These are phyloP conservation scores for Kwoniella newhampshirensis DNA, from an alignment of 768 basidiomycete genomes.

Conservation along the genomic window DNA sequence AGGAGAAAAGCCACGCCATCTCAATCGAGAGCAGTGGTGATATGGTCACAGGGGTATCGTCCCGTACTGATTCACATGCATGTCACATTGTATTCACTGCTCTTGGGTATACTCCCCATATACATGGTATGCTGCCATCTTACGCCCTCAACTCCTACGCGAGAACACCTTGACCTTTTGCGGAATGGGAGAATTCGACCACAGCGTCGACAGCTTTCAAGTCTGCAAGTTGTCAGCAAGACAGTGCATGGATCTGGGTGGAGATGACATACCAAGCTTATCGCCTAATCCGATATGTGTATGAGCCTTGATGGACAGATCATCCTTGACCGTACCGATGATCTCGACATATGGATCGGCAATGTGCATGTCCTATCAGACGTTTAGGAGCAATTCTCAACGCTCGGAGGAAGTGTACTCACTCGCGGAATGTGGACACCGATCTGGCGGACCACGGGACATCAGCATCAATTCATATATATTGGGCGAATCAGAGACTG, in stretches of 20 bases:
- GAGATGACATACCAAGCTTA: slow-evolving; percentile 61
- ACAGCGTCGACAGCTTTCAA: slow-evolving; percentile 47
- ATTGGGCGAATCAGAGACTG: too few species aligned
- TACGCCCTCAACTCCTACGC: slow-evolving; percentile 10
- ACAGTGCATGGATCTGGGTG: not conserved
- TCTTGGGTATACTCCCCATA: slow-evolving; percentile 1
- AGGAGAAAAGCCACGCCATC: not conserved
- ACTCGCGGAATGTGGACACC: slow-evolving; percentile 39
- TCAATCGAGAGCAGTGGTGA: not conserved
- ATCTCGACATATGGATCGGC: slow-evolving; percentile 66
- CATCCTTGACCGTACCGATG: slow-evolving; percentile 63
- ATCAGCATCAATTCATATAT: slow-evolving; percentile 1
- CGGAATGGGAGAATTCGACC: slow-evolving; percentile 39
- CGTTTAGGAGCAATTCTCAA: slow-evolving; percentile 13
- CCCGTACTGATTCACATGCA: slow-evolving; percentile 9
- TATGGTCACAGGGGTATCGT: not conserved
- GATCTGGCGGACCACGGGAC: slow-evolving; percentile 23
- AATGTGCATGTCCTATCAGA: slow-evolving; percentile 57
- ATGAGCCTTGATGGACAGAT: slow-evolving; percentile 63
- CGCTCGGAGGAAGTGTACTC: not conserved
- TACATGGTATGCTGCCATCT: not conserved
- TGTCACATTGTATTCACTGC: slow-evolving; percentile 20
- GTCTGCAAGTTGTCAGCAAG: slow-evolving; percentile 28
- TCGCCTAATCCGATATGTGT: slow-evolving; percentile 61
- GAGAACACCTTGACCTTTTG: slow-evolving; percentile 44